A percentile compares a stretch with the other conserved stretches of the same genome.
These are phyloP conservation scores for Naganishia antarctica DNA, from an alignment of 768 basidiomycete genomes.

Conservation along the genomic window DNA sequence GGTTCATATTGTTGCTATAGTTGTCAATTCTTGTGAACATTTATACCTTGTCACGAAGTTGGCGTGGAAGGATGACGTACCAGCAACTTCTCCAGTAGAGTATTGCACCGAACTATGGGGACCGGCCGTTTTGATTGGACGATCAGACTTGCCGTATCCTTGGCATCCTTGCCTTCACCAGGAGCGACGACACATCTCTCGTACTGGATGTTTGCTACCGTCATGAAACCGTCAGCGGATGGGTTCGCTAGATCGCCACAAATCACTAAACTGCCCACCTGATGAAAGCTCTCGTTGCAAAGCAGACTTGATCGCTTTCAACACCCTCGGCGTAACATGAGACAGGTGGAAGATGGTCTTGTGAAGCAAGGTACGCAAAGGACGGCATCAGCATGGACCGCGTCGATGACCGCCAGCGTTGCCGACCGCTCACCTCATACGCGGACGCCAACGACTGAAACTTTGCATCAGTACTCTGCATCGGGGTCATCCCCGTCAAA, in stretches of 20 bases:
- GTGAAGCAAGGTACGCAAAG: neutral
- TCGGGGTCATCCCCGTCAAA: neutral
- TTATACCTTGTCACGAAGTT: neutral
- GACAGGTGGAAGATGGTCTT: slow-evolving; percentile 2
- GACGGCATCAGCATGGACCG: neutral
- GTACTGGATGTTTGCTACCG: neutral
- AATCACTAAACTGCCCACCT: neutral
- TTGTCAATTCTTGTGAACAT: neutral
- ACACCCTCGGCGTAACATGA: neutral
- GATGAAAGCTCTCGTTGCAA: neutral
- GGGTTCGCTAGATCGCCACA: too few species aligned
- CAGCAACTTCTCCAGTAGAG: neutral
- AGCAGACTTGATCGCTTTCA: neutral
- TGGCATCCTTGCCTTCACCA: too few species aligned
- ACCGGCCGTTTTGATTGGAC: neutral
- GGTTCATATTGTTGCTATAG: neutral
- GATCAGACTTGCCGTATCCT: neutral
- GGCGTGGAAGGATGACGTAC: neutral
- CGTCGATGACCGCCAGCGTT: too few species aligned
- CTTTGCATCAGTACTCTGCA: slow-evolving; percentile 8
- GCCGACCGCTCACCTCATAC: slow-evolving; percentile 9
- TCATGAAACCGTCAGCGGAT: neutral
- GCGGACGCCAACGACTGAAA: slow-evolving; percentile 3
- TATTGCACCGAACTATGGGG: neutral
- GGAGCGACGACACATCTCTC: neutral